Base-by-base conservation (phyloP, 345 rosid genomes). In the Litchi chinensis region DNA sequence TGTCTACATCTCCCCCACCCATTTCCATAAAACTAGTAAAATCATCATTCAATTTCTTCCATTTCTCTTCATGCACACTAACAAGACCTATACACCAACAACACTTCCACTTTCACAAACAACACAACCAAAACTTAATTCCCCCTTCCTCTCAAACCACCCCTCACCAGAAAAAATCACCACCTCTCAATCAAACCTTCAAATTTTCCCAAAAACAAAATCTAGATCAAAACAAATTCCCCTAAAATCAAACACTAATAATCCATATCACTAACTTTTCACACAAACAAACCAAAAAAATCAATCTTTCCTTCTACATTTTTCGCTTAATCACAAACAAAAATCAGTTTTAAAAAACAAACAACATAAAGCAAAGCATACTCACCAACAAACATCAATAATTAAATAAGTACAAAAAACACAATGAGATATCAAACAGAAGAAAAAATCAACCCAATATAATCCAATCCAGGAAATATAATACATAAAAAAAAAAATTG, bases 391-490 rank as follows among this genome's bases (percentile, higher is more conserved):
- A 21, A 5, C 8, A 76, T 54, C 52, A 67, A 54, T n/a, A n/a
- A n/a, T n/a, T 1, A 46, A 65, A 75, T 5, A 28, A 7, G 24
- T 37, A n/a, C 70, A 22, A 32, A 22, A 63, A 10, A 48, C 16
- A 28, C 8, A 19, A 5, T 10, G 39, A 54, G 52, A 11, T 21
- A 6, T 59, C 64, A 59, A 5, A 6, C 6, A 65, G 28, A 26
- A 75, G 63, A 65, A 65, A 37, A 32, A 52, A 76, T 65, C 79
- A 44, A 44, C 48, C 5, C 48, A 15, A n/a, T n/a, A n/a, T n/a
- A n/a, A n/a, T n/a, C n/a, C n/a, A n/a, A n/a, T n/a, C n/a, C n/a
- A n/a, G n/a, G 43, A 40, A 52, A 65, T 8, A 5, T 21, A 62
- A 52, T 46, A 54, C 15, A n/a, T n/a, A n/a, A n/a, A n/a, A n/a